Base-by-base conservation (phyloP, 139 green algal species). In the Parachlorella kessleri region DNA sequence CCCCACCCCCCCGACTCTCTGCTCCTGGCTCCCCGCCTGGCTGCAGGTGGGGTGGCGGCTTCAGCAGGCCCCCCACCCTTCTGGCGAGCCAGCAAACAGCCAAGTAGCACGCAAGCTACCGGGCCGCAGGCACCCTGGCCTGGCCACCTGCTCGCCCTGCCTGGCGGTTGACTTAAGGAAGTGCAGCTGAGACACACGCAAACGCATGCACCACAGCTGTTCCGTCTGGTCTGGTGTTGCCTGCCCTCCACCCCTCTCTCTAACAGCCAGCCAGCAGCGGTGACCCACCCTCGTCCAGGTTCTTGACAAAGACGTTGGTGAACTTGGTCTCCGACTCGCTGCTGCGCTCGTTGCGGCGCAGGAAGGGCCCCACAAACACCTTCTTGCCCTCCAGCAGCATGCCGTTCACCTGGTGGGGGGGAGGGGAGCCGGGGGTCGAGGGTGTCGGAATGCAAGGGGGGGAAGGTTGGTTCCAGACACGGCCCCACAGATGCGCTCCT, bases 251-350 rank as follows among this genome's bases (percentile, higher is more conserved):
- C 48, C 48, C 48, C 48, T 59, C 48, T 18, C 48, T 18, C 48
- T 18, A 14, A 0, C 48, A 59, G 21, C 63, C 63, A 18, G 48
- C 48, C 48, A 10, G 48, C 48, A 10, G 10, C 48, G 10, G 10
- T 33, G 10, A 28, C 75, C 53, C 66, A 80, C 75, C 48, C 23
- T 90, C 72, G 3, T 87, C 79, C 80, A 98, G 84, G 83, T 97
- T 96, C 90, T 98, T 98, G 53, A 98, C 88, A 77, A 93, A 98
- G 48, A 98, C 84, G 80, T 98, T 98, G 75, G 90, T 97, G 90
- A 92, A 98, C 71, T 83, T 73, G 54, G 76, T n/a, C 73, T 92
- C 92, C 39, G 59, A 73, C 77, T 86, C 84, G 28, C 33, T 79
- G 63, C 85, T 76, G 55, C 94, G 84, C 40, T 97, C 93, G 26